Conservation (phyloP, 257 asterid species). For the Solanum clarkiae region DNA sequence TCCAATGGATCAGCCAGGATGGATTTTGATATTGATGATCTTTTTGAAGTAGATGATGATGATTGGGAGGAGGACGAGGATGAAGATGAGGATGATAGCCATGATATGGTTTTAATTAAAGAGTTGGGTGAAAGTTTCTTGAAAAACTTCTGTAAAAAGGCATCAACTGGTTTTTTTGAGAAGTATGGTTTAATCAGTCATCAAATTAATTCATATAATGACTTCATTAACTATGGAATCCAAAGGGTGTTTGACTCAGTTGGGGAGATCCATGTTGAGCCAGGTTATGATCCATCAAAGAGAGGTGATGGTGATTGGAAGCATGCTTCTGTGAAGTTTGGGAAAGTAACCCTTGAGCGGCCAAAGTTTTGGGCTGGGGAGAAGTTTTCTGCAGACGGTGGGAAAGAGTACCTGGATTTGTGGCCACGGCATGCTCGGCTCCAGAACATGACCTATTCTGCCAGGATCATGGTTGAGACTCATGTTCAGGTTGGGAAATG, state of each 20-base stretch:
- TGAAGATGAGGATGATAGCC: slow-evolving; percentile 15
- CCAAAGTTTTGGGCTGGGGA: slow-evolving; percentile 61
- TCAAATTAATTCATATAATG: slow-evolving; percentile 73
- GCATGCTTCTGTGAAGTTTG: slow-evolving; percentile 61
- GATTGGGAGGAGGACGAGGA: slow-evolving; percentile 55
- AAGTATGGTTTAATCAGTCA: slow-evolving; percentile 75
- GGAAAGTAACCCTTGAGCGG: slow-evolving; percentile 58
- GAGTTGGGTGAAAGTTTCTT: slow-evolving; percentile 10
- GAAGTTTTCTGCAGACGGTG: slow-evolving; percentile 40
- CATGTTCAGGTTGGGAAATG: slow-evolving; percentile 41
- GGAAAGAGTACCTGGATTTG: slow-evolving; percentile 31
- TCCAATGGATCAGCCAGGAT: slow-evolving; percentile 3
- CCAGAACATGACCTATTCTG: slow-evolving; percentile 78
- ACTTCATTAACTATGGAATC: slow-evolving; percentile 53
- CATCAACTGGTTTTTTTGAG: slow-evolving; percentile 60
- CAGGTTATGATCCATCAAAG: slow-evolving; percentile 76
- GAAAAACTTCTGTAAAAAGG: slow-evolving; percentile 52
- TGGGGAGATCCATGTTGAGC: slow-evolving; percentile 66
- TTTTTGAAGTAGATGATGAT: slow-evolving; percentile 42
- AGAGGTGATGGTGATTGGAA: slow-evolving; percentile 79
- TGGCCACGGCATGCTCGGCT: slow-evolving; percentile 86
- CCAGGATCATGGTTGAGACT: slow-evolving; percentile 58
- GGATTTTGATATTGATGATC: slow-evolving; percentile 12
- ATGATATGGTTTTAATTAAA: slow-evolving; percentile 18
- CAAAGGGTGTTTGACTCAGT: slow-evolving; percentile 65